Percentiles rank a stretch among this genome's conserved stretches.
phyloP scores from a whole-genome alignment of 768 basidiomycete species.

The Cystofilobasidium capitatum region DNA sequence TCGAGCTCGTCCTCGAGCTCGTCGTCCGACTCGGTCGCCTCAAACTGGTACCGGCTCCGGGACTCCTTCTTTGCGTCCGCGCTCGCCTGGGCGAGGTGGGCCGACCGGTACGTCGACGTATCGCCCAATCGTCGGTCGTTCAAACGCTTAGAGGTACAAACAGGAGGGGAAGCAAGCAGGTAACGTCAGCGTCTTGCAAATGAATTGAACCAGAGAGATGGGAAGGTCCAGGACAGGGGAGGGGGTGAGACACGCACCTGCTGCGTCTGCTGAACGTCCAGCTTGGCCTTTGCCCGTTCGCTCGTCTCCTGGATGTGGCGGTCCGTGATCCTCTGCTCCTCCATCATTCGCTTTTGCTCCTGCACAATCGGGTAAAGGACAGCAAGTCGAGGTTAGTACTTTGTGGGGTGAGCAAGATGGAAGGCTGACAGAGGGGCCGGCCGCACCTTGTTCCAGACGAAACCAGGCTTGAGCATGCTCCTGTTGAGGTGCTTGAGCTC shows the following conservation, averaged over 20 bases:
- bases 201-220: background rate
- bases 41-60: slow-evolving; percentile 80
- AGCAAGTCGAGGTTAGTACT: too few relatives aligned
- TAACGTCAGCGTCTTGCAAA: background rate
- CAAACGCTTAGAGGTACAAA: slow-evolving; percentile 3
- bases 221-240: background rate
- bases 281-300: slow-evolving; percentile 74
- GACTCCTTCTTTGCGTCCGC: slow-evolving; percentile 49
- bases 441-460: slow-evolving; percentile 72
- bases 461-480: slow-evolving; percentile 85
- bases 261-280: slow-evolving; percentile 77
- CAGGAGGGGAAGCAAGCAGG: background rate
- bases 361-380: slow-evolving; percentile 13
- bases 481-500: slow-evolving; percentile 90
- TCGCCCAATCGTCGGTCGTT: slow-evolving; percentile 36
- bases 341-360: slow-evolving; percentile 73
- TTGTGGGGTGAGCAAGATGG: background rate
- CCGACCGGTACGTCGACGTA: slow-evolving; percentile 20
- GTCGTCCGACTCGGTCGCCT: slow-evolving; percentile 79
- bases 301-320: slow-evolving; percentile 79
- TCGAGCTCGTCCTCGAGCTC: slow-evolving; percentile 92
- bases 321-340: slow-evolving; percentile 69
- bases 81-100: slow-evolving; percentile 37
- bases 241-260: slow-evolving; percentile 3
- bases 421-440: too few relatives aligned